Evolutionary conservation across 345 rosid genomes (phyloP).

Genomic region (Salix brachista): DNA sequence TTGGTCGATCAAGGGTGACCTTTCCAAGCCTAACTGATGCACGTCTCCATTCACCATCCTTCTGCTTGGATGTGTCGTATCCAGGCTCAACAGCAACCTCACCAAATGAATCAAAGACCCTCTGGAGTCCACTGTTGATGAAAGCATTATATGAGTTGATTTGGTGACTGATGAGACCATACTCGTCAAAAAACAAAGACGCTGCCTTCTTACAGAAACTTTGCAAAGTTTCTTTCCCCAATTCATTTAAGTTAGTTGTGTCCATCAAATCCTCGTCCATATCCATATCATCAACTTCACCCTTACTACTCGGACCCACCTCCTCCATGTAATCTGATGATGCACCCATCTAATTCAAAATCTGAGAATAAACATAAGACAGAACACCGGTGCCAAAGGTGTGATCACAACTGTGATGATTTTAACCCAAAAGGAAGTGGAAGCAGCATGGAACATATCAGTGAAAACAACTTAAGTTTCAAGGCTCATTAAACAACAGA

Average conservation of each 20-base stretch:
- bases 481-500: neutral
- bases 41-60: constrained; percentile 53
- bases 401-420: neutral
- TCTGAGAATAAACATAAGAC: constrained; percentile 7
- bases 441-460: neutral
- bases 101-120: constrained; percentile 56
- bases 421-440: neutral
- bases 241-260: constrained; percentile 21
- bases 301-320: constrained; percentile 20
- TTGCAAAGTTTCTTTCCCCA: constrained; percentile 46
- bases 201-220: constrained; percentile 62
- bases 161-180: constrained; percentile 81
- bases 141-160: constrained; percentile 74
- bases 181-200: constrained; percentile 53
- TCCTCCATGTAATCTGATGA: constrained; percentile 15
- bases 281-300: constrained; percentile 19
- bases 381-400: neutral
- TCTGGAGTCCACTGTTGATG: constrained; percentile 59
- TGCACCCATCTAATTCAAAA: constrained; percentile 27
- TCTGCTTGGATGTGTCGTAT: constrained; percentile 63
- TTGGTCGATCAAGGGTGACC: constrained; percentile 55
- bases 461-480: neutral
- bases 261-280: constrained; percentile 30
- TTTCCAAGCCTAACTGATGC: constrained; percentile 63
- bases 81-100: constrained; percentile 63